Conservation (phyloP, 805 yeast species). For the Saturnispora gosingensis region DNA sequence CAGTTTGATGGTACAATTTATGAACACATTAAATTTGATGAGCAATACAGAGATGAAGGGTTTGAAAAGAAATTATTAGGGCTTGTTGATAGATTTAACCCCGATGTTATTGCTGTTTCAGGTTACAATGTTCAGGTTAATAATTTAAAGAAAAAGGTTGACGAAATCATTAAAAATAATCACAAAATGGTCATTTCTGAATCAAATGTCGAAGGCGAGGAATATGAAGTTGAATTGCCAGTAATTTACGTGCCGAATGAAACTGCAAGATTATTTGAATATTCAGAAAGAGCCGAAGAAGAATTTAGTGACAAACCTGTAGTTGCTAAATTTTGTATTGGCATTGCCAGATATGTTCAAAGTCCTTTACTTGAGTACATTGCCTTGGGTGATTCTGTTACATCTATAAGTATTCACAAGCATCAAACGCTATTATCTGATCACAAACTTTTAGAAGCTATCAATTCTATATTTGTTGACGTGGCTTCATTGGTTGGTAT, state of each 20-base stretch:
- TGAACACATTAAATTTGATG: slow-evolving; percentile 70
- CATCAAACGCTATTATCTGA: slow-evolving; percentile 63
- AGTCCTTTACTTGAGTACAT: slow-evolving; percentile 89
- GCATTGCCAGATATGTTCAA: slow-evolving; percentile 84
- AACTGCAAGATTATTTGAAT: slow-evolving; percentile 81
- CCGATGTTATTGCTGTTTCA: slow-evolving; percentile 85
- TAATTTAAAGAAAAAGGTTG: slow-evolving; percentile 46
- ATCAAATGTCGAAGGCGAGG: slow-evolving; percentile 30
- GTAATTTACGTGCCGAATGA: slow-evolving; percentile 86
- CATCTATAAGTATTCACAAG: slow-evolving; percentile 54
- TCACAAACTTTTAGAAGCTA: slow-evolving; percentile 53
- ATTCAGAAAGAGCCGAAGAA: slow-evolving; percentile 59
- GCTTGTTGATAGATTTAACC: slow-evolving; percentile 54
- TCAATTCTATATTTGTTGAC: slow-evolving; percentile 81
- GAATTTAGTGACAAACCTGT: slow-evolving; percentile 84
- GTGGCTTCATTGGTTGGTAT: slow-evolving; percentile 86
- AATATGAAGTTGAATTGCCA: slow-evolving; percentile 36
- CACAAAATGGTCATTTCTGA: slow-evolving; percentile 45
- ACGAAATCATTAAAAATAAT: slow-evolving; percentile 41
- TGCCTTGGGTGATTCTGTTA: slow-evolving; percentile 64
- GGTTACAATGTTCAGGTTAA: slow-evolving; percentile 76
- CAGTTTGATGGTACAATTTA: slow-evolving; percentile 74
- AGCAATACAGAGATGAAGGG: slow-evolving; percentile 53
- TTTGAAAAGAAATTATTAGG: slow-evolving; percentile 57
- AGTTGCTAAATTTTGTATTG: slow-evolving; percentile 75